A percentile compares a stretch with the other conserved stretches of the same genome.
Evolutionary conservation across 805 yeast genomes (phyloP).

Genomic region (Blastobotrys muscicola): DNA sequence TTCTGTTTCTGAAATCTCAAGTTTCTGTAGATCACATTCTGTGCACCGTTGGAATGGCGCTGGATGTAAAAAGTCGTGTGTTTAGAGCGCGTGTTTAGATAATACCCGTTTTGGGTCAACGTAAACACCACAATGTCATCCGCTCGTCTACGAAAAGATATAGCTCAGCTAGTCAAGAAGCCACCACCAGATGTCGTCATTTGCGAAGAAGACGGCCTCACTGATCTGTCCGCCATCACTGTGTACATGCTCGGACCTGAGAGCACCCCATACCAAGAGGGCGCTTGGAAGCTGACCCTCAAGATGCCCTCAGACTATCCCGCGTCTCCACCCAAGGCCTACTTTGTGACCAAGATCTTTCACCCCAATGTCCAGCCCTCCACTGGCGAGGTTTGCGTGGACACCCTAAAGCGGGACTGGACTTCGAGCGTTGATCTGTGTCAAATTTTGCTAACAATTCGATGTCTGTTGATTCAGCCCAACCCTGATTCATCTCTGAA

Average conservation of each 20-base stretch:
- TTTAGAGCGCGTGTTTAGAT: not conserved
- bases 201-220: constrained; percentile 1
- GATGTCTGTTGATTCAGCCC: constrained; percentile 25
- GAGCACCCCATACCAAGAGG: constrained; percentile 36
- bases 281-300: constrained; percentile 38
- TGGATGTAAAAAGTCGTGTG: no score
- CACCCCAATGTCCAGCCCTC: constrained; percentile 26
- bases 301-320: constrained; percentile 34
- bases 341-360: constrained; percentile 26
- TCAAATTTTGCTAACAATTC: constrained; percentile 22
- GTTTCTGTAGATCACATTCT: no score
- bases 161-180: constrained; percentile 1
- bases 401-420: constrained; percentile 26
- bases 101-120: not conserved
- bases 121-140: constrained; percentile 1
- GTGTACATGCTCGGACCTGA: constrained; percentile 26
- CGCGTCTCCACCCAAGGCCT: constrained; percentile 35
- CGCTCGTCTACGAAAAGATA: constrained; percentile 8
- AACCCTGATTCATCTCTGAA: constrained; percentile 26
- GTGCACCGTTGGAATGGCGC: no score
- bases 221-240: constrained; percentile 2
- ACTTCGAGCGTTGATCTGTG: constrained; percentile 18
- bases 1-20: no score
- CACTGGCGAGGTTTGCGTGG: constrained; percentile 27
- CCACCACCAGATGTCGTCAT: constrained; percentile 10